phyloP scores from a whole-genome alignment of 129 eudicot species.

The Artemisia tridentata region DNA sequence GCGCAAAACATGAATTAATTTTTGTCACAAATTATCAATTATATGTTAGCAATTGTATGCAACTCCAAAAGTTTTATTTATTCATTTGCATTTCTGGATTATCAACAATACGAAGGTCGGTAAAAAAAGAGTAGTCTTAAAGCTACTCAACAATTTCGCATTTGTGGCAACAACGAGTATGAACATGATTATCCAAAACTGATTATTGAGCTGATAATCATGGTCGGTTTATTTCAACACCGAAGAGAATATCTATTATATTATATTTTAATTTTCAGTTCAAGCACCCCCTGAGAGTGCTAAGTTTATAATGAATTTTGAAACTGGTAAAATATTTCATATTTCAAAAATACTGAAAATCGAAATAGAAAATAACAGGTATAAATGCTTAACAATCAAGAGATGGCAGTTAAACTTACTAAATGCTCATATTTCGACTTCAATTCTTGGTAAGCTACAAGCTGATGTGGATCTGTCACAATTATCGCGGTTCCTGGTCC shows the following conservation, averaged over 20 bases:
- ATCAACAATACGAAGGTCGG: neutral
- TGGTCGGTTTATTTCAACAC: too few relatives aligned
- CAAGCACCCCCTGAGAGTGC: neutral
- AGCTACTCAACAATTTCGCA: neutral
- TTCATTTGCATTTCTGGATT: too few relatives aligned
- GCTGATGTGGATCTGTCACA: slow-evolving; percentile 43
- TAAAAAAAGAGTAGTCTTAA: neutral
- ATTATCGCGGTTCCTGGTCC: slow-evolving; percentile 25
- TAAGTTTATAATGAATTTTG: neutral
- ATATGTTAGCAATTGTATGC: too few relatives aligned
- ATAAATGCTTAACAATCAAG: neutral
- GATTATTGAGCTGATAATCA: too few relatives aligned
- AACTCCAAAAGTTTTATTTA: too few relatives aligned
- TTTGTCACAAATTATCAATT: too few relatives aligned
- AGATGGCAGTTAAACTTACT: slow-evolving; percentile 36
- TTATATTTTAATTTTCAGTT: too few relatives aligned
- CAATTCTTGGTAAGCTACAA: slow-evolving; percentile 50
- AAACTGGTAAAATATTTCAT: neutral
- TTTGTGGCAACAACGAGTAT: neutral
- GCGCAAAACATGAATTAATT: too few relatives aligned
- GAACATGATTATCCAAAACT: neutral
- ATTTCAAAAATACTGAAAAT: neutral
- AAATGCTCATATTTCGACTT: slow-evolving; percentile 42
- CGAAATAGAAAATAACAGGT: neutral
- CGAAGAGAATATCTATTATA: neutral